These are phyloP conservation scores for Conidiobolus coronatus DNA, from an alignment of 371 early-diverging fungal genomes.

Conservation along the genomic window DNA sequence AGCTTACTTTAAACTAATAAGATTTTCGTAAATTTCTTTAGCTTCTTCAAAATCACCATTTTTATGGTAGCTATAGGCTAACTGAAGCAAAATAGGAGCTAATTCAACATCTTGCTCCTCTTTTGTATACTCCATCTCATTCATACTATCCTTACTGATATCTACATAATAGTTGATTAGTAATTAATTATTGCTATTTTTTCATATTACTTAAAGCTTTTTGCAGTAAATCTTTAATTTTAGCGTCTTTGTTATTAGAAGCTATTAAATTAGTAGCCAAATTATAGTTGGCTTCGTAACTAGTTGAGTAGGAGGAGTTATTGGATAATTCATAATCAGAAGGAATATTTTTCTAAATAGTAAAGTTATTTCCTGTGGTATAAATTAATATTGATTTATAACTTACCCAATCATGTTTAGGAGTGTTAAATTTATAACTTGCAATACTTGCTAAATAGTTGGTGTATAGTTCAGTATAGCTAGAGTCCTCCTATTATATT, in stretches of 20 bases:
- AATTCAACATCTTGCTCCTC: conserved; percentile 2
- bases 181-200: neutral
- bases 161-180: neutral
- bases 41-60: neutral
- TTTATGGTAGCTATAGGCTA: neutral
- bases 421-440: neutral
- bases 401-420: neutral
- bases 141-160: neutral
- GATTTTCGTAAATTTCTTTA: neutral
- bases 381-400: neutral
- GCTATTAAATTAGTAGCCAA: neutral
- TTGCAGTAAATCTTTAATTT: neutral
- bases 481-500: neutral
- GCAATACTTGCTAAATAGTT: conserved; percentile 4
- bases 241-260: neutral
- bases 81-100: conserved; percentile 2
- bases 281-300: conserved; percentile 1
- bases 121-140: neutral
- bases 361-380: neutral
- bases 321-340: too few species aligned
- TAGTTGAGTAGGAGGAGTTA: neutral
- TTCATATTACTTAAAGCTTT: neutral
- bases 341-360: too few species aligned
- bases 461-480: neutral
- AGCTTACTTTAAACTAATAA: neutral